Evolutionary conservation across 2,329 filamentous ascomycete genomes (phyloP).

Genomic region (Bipolaris bicolor): DNA sequence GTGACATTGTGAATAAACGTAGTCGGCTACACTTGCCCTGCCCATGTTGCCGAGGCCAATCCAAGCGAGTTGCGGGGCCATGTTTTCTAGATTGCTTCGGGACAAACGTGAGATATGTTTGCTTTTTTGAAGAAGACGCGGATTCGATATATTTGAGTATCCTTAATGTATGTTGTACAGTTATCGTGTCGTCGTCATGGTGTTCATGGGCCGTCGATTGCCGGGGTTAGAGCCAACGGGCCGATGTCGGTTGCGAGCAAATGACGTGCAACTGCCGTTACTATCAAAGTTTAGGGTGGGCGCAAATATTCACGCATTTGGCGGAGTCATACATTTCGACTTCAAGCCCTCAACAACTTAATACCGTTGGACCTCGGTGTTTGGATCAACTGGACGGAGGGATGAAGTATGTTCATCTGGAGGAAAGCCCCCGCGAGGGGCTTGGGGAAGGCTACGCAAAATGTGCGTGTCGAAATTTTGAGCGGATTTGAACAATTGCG

Average conservation of each 20-base stretch:
- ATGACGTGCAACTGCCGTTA: slow-evolving; percentile 20
- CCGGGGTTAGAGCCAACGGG: slow-evolving; percentile 11
- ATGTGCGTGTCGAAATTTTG: slow-evolving; percentile 19
- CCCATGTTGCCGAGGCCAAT: slow-evolving; percentile 91
- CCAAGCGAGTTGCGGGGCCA: slow-evolving; percentile 68
- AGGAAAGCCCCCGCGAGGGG: slow-evolving; percentile 44
- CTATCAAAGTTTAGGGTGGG: slow-evolving; percentile 11
- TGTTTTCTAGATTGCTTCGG: slow-evolving; percentile 19
- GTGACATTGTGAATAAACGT: slow-evolving; percentile 1
- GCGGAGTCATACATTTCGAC: slow-evolving; percentile 13
- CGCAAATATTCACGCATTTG: slow-evolving; percentile 8
- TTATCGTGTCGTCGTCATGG: slow-evolving; percentile 5
- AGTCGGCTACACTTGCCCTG: slow-evolving; percentile 59
- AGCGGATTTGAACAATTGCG: slow-evolving; percentile 8
- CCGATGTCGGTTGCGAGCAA: slow-evolving; percentile 25
- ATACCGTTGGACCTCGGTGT: slow-evolving; percentile 9
- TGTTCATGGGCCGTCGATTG: slow-evolving; percentile 4
- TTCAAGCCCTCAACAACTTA: neutral
- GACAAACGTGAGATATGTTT: neutral
- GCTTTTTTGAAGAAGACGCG: neutral
- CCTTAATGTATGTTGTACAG: neutral
- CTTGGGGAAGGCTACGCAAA: slow-evolving; percentile 36
- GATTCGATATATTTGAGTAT: slow-evolving; percentile 1
- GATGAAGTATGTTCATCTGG: slow-evolving; percentile 49
- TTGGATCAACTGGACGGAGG: slow-evolving; percentile 26